Conservation (phyloP, 1,139 yeast species). For the Chernovozyma aurita region DNA sequence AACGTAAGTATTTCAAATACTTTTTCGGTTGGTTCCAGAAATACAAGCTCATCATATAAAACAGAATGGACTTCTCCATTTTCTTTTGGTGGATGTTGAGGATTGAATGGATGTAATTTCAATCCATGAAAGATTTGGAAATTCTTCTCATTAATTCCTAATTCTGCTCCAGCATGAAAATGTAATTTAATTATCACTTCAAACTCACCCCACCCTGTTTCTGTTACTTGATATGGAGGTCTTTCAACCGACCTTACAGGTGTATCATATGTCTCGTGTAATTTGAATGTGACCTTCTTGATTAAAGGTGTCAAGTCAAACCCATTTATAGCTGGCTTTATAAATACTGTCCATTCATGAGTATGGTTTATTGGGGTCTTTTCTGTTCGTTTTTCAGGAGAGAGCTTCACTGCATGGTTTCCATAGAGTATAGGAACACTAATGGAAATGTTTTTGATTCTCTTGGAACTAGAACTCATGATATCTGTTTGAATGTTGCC, state of each 20-base stretch:
- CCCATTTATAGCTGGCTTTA: constrained; percentile 76
- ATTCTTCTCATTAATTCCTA: constrained; percentile 72
- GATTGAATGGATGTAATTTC: constrained; percentile 85
- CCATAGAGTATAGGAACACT: constrained; percentile 87
- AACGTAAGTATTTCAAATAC: constrained; percentile 75
- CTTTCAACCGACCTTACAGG: constrained; percentile 78
- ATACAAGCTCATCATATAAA: constrained; percentile 85
- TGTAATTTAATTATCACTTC: constrained; percentile 85
- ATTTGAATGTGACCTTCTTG: constrained; percentile 87
- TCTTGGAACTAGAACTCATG: constrained; percentile 14
- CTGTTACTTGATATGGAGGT: constrained; percentile 94
- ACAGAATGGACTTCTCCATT: constrained; percentile 58
- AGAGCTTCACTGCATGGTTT: constrained; percentile 73
- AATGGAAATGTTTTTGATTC: constrained; percentile 66
- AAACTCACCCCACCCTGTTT: constrained; percentile 99
- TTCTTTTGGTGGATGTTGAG: constrained; percentile 34
- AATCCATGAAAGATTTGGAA: constrained; percentile 83
- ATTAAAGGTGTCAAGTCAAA: constrained; percentile 75
- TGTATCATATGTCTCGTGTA: constrained; percentile 90
- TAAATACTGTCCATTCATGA: constrained; percentile 92
- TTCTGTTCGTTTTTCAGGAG: constrained; percentile 55
- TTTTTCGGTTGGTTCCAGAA: constrained; percentile 91
- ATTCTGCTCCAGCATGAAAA: constrained; percentile 71
- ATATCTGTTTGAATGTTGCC: too few relatives aligned
- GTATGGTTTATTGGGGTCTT: constrained; percentile 87